These are phyloP conservation scores for Cytospora schulzeri DNA, from an alignment of 2,329 filamentous ascomycete species.

Conservation along the genomic window DNA sequence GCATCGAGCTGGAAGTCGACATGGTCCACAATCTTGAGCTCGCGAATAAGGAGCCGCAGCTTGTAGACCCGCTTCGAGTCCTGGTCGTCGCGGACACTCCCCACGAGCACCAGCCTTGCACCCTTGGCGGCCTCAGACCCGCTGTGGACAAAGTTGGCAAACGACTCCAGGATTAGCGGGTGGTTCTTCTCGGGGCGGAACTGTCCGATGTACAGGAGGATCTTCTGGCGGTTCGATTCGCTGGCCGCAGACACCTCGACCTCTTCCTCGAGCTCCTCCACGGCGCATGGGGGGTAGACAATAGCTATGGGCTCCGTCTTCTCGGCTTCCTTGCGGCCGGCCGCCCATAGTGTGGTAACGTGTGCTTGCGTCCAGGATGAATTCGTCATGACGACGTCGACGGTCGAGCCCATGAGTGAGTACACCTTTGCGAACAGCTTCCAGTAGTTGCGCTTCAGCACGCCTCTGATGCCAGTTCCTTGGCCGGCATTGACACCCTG, in stretches of 20 bases:
- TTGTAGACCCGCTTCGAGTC: slow-evolving; percentile 87
- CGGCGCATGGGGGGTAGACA: slow-evolving; percentile 90
- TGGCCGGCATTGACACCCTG: slow-evolving; percentile 83
- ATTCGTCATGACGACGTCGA: slow-evolving; percentile 97
- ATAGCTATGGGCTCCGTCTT: slow-evolving; percentile 64
- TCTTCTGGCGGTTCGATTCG: slow-evolving; percentile 69
- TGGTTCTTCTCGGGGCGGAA: slow-evolving; percentile 99
- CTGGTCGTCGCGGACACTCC: slow-evolving; percentile 83
- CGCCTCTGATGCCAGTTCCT: slow-evolving; percentile 71
- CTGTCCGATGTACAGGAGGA: slow-evolving; percentile 91
- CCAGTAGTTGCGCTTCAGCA: slow-evolving; percentile 83
- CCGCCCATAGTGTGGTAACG: slow-evolving; percentile 78
- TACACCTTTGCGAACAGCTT: slow-evolving; percentile 80
- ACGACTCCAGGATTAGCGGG: slow-evolving; percentile 80
- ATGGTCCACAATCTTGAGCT: slow-evolving; percentile 79
- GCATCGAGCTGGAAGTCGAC: slow-evolving; percentile 91
- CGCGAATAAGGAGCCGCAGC: slow-evolving; percentile 81
- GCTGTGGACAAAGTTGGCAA: slow-evolving; percentile 71
- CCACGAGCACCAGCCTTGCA: slow-evolving; percentile 79
- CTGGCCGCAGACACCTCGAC: slow-evolving; percentile 71
- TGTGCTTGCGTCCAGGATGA: slow-evolving; percentile 91
- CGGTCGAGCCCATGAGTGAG: slow-evolving; percentile 75
- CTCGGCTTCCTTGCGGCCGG: slow-evolving; percentile 48
- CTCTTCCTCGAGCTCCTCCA: slow-evolving; percentile 76
- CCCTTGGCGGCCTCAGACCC: slow-evolving; percentile 52